Evolutionary conservation across 208 protist species (phyloP).

Genomic region (Trypanosoma mega): DNA sequence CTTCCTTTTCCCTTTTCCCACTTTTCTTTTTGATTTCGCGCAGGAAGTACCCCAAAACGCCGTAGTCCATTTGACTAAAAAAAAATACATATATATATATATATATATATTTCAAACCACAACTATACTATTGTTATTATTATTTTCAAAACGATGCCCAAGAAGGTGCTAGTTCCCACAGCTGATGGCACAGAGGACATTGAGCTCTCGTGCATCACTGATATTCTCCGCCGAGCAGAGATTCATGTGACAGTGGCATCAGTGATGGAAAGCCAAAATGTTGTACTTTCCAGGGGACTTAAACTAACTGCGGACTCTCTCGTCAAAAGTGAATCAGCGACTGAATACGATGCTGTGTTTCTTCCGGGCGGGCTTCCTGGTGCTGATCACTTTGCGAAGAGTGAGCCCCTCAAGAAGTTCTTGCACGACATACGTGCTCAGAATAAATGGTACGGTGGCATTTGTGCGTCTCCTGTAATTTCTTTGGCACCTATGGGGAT

Average conservation of each 20-base stretch:
- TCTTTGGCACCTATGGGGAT: conserved; percentile 67
- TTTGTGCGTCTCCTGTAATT: conserved; percentile 79
- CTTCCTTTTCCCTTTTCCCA: conserved; percentile 23
- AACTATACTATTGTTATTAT: too few species aligned
- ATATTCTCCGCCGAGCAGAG: conserved; percentile 69
- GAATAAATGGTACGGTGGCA: conserved; percentile 81
- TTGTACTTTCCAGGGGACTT: conserved; percentile 65
- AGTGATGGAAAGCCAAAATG: conserved; percentile 57
- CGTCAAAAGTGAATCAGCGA: conserved; percentile 57
- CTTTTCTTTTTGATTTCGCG: conserved; percentile 6
- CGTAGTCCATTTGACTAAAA: too few species aligned
- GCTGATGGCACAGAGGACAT: conserved; percentile 88
- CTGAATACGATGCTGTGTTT: conserved; percentile 73
- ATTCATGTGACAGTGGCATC: conserved; percentile 78
- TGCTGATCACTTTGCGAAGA: conserved; percentile 62
- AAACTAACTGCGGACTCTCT: conserved; percentile 56
- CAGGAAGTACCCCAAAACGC: too few species aligned
- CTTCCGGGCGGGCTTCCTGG: conserved; percentile 81
- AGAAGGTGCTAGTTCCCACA: conserved; percentile 78
- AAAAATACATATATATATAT: too few species aligned
- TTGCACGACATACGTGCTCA: conserved; percentile 48
- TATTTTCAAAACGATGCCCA: too few species aligned
- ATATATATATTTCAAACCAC: too few species aligned
- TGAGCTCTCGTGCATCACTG: conserved; percentile 82
- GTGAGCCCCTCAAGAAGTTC: conserved; percentile 63